Conservation (phyloP, 1,139 yeast genomes). For the Geotrichum restrictum region DNA sequence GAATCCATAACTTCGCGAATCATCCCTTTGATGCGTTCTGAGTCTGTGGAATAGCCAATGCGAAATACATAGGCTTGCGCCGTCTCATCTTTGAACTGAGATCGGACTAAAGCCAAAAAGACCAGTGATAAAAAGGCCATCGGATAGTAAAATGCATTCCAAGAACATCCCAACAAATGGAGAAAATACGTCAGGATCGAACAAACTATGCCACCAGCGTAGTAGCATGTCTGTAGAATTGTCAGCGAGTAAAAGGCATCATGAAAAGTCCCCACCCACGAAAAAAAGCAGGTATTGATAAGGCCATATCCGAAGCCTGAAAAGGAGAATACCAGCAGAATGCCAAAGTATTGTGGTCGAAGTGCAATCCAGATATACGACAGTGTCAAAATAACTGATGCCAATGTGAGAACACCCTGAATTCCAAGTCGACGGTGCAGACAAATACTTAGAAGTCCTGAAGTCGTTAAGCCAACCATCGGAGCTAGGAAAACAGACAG, state of each 20-base stretch:
- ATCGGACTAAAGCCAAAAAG: conserved; percentile 1
- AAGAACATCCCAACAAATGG: conserved; percentile 44
- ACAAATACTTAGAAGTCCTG: conserved; percentile 37
- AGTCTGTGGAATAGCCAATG: conserved; percentile 9
- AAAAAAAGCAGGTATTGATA: conserved; percentile 52
- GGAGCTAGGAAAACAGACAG: conserved; percentile 28
- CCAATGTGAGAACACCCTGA: conserved; percentile 41
- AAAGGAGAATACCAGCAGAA: conserved; percentile 51
- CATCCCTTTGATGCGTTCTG: conserved; percentile 1
- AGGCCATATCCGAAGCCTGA: conserved; percentile 60
- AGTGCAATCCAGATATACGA: conserved; percentile 45
- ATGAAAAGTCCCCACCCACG: conserved; percentile 51
- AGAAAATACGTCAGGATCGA: conserved; percentile 55
- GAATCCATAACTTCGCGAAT: conserved; percentile 2
- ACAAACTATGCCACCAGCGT: conserved; percentile 57
- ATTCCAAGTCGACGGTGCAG: conserved; percentile 45
- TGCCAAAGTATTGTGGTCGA: conserved; percentile 40
- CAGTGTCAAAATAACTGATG: conserved; percentile 37
- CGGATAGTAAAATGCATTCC: conserved; percentile 53
- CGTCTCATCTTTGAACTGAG: conserved; percentile 13
- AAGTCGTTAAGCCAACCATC: conserved; percentile 36
- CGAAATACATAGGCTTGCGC: conserved; percentile 16
- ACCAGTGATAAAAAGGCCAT: conserved; percentile 41
- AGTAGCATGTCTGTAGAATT: conserved; percentile 54
- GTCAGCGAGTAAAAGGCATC: conserved; percentile 51